Evolutionary conservation across 2,329 filamentous ascomycete genomes (phyloP).

Genomic region (Xylariaceae sp.): DNA sequence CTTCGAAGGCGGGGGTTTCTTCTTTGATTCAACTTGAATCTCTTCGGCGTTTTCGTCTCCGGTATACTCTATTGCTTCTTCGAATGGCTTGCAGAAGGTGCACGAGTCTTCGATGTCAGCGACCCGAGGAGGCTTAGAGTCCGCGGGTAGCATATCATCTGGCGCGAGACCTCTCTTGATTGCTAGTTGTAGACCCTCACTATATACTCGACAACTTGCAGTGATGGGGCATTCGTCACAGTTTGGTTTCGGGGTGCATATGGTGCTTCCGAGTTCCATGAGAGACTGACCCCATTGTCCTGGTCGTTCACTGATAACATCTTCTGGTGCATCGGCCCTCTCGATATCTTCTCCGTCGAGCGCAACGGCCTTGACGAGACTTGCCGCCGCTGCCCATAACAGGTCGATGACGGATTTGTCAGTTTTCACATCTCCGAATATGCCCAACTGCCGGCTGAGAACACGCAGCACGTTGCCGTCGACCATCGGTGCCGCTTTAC

Average conservation of each 20-base stretch:
- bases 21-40: slow-evolving; percentile 1
- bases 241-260: slow-evolving; percentile 57
- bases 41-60: slow-evolving; percentile 19
- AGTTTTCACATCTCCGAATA: slow-evolving; percentile 54
- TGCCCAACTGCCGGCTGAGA: slow-evolving; percentile 55
- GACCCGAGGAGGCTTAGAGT: background rate
- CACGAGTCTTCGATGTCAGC: slow-evolving; percentile 51
- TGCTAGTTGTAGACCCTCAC: slow-evolving; percentile 40
- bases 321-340: slow-evolving; percentile 8
- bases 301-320: slow-evolving; percentile 43
- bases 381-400: slow-evolving; percentile 56
- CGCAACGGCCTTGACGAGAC: slow-evolving; percentile 50
- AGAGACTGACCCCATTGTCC: slow-evolving; percentile 61
- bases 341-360: slow-evolving; percentile 29
- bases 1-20: slow-evolving; percentile 7
- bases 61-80: slow-evolving; percentile 28
- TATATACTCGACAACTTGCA: slow-evolving; percentile 47
- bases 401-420: slow-evolving; percentile 50
- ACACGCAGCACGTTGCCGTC: slow-evolving; percentile 62
- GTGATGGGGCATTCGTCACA: slow-evolving; percentile 50
- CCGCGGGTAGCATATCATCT: slow-evolving; percentile 1
- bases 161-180: slow-evolving; percentile 15
- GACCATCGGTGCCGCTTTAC: slow-evolving; percentile 55
- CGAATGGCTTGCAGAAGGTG: slow-evolving; percentile 44
- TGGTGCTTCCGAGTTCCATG: slow-evolving; percentile 62